Conservation (phyloP, 495 filamentous ascomycete species). For the Rhizodiscina lignyota region DNA sequence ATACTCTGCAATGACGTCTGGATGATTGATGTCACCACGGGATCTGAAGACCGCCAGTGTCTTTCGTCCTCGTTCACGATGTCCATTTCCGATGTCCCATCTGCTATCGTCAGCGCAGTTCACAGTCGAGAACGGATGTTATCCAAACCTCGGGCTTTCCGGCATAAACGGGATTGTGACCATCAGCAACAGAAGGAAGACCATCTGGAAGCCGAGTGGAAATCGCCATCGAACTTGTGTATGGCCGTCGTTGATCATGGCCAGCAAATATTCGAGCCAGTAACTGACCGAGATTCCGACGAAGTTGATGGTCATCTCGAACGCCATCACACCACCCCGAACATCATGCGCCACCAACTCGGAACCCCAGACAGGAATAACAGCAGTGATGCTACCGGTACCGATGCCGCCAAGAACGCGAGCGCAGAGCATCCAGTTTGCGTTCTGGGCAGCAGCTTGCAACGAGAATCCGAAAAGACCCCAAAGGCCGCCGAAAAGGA, state of each 20-base stretch:
- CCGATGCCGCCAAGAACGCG: constrained; percentile 51
- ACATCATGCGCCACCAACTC: constrained; percentile 52
- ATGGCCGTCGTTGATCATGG: constrained; percentile 35
- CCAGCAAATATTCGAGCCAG: constrained; percentile 55
- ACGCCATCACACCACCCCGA: constrained; percentile 52
- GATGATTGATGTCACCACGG: too few species aligned
- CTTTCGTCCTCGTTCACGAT: too few species aligned
- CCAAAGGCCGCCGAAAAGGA: constrained; percentile 38
- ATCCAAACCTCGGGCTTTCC: too few species aligned
- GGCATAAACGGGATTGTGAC: constrained; percentile 13
- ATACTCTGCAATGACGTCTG: too few species aligned
- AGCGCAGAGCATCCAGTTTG: constrained; percentile 57
- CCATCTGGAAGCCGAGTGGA: constrained; percentile 55
- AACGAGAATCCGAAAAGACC: constrained; percentile 40
- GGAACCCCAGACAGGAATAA: constrained; percentile 57
- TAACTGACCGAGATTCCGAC: constrained; percentile 59
- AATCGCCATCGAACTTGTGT: constrained; percentile 49
- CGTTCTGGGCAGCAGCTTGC: constrained; percentile 46
- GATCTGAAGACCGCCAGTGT: too few species aligned
- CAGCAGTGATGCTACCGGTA: constrained; percentile 57
- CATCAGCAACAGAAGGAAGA: constrained; percentile 38
- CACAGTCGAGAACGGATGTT: too few species aligned
- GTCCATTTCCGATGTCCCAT: too few species aligned
- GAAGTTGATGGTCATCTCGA: constrained; percentile 60
- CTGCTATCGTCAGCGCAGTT: too few species aligned